Evolutionary conservation across 2,329 filamentous ascomycete species (phyloP), one percentile per base, ranked within the genome.

Genomic region (Paecilomyces niveus): DNA sequence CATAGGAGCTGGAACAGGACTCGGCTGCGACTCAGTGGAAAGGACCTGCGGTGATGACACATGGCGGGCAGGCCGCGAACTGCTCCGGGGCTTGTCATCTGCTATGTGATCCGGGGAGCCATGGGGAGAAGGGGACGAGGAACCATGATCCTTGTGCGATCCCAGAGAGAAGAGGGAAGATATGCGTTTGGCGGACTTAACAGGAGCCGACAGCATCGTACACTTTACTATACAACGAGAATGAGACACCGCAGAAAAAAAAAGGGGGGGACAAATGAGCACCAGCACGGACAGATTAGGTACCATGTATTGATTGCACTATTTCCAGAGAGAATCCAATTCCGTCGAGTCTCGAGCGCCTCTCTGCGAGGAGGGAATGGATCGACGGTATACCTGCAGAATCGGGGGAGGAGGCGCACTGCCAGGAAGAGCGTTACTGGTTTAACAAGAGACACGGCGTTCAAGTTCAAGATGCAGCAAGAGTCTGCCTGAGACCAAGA

Each of bases 111-210:
- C 65, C 8, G 68, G 60, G n/a, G 64, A 62, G 13, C 32, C 56
- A 10, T 65, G 61, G 18, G 70, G 66, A 8, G 72, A 73, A 2
- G 65, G 64, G 1, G 72, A 67, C 49, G 65, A 62, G 32, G 68
- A 68, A 18, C 54, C 56, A 3, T 57, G 61, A 55, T 75, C 73
- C 60, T 74, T 73, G 45, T 70, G 65, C 22, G 72, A 72, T 11
- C 72, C 68, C 59, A 77, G 59, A 6, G 75, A 77, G 59, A 78
- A 78, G 53, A 79, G 70, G 39, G 76, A 79, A 10, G 76, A 77
- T 58, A 78, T 75, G 59, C 76, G 75, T 67, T 73, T 76, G 58
- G 74, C 75, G 58, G 74, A 74, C 64, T 76, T 77, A 58, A 70
- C 69, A 55, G 74, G 74, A 67, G 74, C 70, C 26, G 74, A 75